A percentile compares a stretch with the other conserved stretches of the same genome.
These are phyloP conservation scores for Shiraia bambusicola DNA, from an alignment of 2,329 filamentous ascomycete genomes.

Conservation along the genomic window DNA sequence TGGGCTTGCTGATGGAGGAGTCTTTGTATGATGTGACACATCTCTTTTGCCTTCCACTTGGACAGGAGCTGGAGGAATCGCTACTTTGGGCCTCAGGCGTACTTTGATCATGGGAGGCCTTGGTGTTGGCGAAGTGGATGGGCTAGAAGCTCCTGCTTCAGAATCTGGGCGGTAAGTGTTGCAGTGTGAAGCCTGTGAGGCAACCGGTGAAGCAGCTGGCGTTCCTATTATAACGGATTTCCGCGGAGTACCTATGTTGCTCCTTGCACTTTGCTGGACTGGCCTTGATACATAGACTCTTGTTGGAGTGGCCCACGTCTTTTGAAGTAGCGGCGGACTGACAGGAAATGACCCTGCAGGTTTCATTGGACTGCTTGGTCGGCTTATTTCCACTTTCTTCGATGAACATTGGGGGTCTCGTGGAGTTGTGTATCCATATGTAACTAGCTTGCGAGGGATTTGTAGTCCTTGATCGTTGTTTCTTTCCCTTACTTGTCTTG, in stretches of 20 bases:
- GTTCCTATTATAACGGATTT: constrained; percentile 13
- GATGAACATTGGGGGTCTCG: constrained; percentile 1
- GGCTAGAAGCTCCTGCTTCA: constrained; percentile 9
- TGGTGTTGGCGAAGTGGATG: constrained; percentile 9
- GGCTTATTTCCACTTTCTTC: constrained; percentile 6
- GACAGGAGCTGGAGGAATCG: constrained; percentile 4
- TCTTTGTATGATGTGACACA: constrained; percentile 16
- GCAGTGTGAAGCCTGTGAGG: constrained; percentile 2
- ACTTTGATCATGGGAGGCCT: constrained; percentile 22
- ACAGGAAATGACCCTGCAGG: constrained; percentile 31
- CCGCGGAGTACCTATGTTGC: constrained; percentile 11
- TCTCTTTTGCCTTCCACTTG: constrained; percentile 18
- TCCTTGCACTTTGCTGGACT: constrained; percentile 5
- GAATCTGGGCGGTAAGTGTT: constrained; percentile 12
- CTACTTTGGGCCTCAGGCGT: constrained; percentile 21
- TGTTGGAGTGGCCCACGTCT: constrained; percentile 10
- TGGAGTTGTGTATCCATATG: constrained; percentile 30
- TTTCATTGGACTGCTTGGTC: constrained; percentile 12
- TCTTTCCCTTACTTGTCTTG: constrained; percentile 22
- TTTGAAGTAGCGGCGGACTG: constrained; percentile 25
- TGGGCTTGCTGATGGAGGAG: constrained; percentile 16
- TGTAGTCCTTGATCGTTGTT: constrained; percentile 27
- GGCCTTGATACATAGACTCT: constrained; percentile 1
- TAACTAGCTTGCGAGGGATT: constrained; percentile 27
- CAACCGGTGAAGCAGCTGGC: not conserved